Conservation (phyloP, 371 early-diverging fungal species). For the Mucor sp. region DNA sequence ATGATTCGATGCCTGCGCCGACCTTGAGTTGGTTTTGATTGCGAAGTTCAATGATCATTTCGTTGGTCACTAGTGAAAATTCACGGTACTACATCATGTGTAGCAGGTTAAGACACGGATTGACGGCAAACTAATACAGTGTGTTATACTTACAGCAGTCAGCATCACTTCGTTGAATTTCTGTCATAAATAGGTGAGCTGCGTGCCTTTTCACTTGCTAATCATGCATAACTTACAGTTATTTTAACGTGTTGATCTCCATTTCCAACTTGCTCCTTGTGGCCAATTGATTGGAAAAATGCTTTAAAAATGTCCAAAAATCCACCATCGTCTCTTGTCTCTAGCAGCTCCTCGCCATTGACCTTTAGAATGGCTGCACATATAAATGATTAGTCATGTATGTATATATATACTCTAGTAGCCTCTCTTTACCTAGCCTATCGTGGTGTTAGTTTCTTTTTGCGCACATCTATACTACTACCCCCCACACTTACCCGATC, state of each 20-base stretch:
- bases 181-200: conserved; percentile 16
- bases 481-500: conserved; percentile 62
- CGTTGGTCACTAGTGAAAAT: conserved; percentile 82
- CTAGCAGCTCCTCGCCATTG: conserved; percentile 86
- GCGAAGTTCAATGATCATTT: conserved; percentile 79
- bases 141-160: conserved; percentile 59
- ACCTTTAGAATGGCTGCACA: conserved; percentile 81
- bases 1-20: conserved; percentile 91
- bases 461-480: background rate
- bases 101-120: too few species aligned
- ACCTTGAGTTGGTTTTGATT: conserved; percentile 89
- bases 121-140: too few species aligned
- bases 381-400: background rate
- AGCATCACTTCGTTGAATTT: conserved; percentile 90
- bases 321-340: conserved; percentile 88
- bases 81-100: conserved; percentile 85
- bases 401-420: too few species aligned
- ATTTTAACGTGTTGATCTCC: conserved; percentile 52
- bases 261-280: conserved; percentile 60
- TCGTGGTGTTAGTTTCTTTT: background rate
- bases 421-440: too few species aligned
- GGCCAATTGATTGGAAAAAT: conserved; percentile 74
- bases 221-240: conserved; percentile 39
- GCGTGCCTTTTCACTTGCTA: too few species aligned
- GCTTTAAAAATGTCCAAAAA: conserved; percentile 80